Conservation (phyloP, 2,329 filamentous ascomycete species). For the Diaporthe sp. region DNA sequence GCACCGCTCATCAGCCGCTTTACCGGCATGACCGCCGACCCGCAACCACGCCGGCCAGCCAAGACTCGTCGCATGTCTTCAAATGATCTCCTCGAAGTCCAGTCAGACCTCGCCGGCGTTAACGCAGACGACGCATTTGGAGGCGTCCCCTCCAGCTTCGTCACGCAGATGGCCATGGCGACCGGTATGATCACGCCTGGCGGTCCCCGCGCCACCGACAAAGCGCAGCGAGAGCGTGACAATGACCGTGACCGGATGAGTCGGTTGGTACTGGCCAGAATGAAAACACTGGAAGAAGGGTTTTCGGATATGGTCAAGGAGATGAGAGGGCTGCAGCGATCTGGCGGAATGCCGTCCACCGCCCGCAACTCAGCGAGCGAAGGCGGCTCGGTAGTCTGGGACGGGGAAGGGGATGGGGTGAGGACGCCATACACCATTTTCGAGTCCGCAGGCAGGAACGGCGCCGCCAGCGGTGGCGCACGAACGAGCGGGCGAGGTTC, state of each 20-base stretch:
- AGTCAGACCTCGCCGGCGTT: slow-evolving; percentile 73
- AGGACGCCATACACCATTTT: slow-evolving; percentile 38
- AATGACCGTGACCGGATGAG: slow-evolving; percentile 75
- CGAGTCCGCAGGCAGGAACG: slow-evolving; percentile 49
- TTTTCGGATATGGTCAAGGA: slow-evolving; percentile 89
- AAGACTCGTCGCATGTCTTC: slow-evolving; percentile 64
- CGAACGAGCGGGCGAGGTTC: slow-evolving; percentile 39
- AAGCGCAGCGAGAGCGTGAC: slow-evolving; percentile 44
- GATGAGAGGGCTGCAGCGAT: slow-evolving; percentile 72
- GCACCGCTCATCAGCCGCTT: slow-evolving; percentile 60
- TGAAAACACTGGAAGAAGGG: slow-evolving; percentile 93
- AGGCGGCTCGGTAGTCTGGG: slow-evolving; percentile 31
- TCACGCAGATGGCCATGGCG: slow-evolving; percentile 82
- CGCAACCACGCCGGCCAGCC: slow-evolving; percentile 51
- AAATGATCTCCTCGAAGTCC: slow-evolving; percentile 69
- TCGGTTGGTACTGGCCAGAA: slow-evolving; percentile 84
- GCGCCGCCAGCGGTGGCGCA: slow-evolving; percentile 39
- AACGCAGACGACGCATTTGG: slow-evolving; percentile 70
- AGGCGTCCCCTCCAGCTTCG: slow-evolving; percentile 79
- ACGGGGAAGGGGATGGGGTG: slow-evolving; percentile 20
- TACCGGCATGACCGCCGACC: slow-evolving; percentile 60
- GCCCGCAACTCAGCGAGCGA: slow-evolving; percentile 59
- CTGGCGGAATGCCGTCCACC: slow-evolving; percentile 52
- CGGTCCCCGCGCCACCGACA: slow-evolving; percentile 49
- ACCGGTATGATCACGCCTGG: slow-evolving; percentile 68